Evolutionary conservation across 306 rosid species (phyloP), one percentile per base, ranked within the genome.

Genomic region (Vigna angularis): DNA sequence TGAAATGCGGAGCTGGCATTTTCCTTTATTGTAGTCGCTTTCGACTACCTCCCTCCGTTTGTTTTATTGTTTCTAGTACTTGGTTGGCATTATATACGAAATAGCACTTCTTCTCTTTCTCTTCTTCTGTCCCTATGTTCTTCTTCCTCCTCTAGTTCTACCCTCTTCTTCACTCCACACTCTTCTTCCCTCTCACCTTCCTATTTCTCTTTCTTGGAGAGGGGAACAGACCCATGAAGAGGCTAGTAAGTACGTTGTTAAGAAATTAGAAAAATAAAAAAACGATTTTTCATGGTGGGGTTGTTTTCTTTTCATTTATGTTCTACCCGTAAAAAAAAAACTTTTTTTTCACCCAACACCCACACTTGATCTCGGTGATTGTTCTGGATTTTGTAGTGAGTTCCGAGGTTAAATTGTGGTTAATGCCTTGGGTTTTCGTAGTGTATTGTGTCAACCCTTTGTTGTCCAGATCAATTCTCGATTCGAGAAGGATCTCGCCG

Each of bases 171-270:
- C 72, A 75, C 81, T 75, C 70, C 66, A 13, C 11, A 9, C 68
- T 49, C 6, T 73, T 71, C 9, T 49, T 75, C 47, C 63, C 28
- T 42, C 36, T 9, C 75, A 73, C 16, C 50, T 73, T 73, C 70
- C 83, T 57, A 13, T 78, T 74, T 67, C 57, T 40, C 38, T 48
- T 52, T 28, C 6, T 48, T 5, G 57, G 64, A 66, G 62, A 61
- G 20, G 62, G 61, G 12, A 7, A 48, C 36, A 74, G 32, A 78
- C 84, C 69, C 61, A 88, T 85, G 91, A 85, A 83, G 84, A 79
- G 86, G 79, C 86, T 83, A 85, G 91, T 88, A 83, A 88, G 91
- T 88, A 88, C 91, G 91, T 87, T 87, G 82, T 72, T 70, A 67
- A 57, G 5, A 79, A 79, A 20, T 59, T 61, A 56, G 8, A 26